Base-by-base conservation (phyloP, 2,329 filamentous ascomycete species). In the Aspergillus sp. region DNA sequence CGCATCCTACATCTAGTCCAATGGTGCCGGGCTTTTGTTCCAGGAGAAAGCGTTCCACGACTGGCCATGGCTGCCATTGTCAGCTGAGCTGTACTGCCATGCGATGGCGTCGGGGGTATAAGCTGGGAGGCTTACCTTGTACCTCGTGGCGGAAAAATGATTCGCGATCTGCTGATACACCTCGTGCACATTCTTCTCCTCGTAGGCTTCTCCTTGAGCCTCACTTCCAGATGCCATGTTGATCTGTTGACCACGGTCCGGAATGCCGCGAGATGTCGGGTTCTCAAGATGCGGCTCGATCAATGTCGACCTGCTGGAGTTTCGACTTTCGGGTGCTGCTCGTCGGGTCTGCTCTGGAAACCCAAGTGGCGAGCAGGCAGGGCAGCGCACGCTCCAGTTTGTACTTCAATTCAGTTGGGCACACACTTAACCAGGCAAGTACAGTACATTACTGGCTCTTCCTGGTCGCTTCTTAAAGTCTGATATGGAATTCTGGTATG, bases 1-100 rank as follows among this genome's bases (percentile, higher is more conserved):
- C 95, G 79, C 95, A 98, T 63, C 95, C 95, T 60, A 98, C 84
- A 77, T 99, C 95, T 34, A 97, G 83, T 9, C 95, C 95, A 59
- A 98, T 79, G 54, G 91, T 85, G 28, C 93, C 94, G 13, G 87
- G 79, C 0, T 83, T 74, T 52, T 91, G 85, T 34, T 81, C 80
- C 54, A 82, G 80, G 41, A 98, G 85, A 75, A 97, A 98, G 41
- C 82, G 82, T 65, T 93, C 87, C 59, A 98, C 91, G 69, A 96
- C 89, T 23, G 95, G 95, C 95, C 95, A 99, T 64, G 95, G 93
- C 87, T 89, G 64, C 34, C 38, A 56, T 19, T 46, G 25, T 58
- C 56, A 58, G 23, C 22, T 11, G 57, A 34, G 11, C 45, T 38
- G 7, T n/a, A 28, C 15, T 13, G 54, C n/a, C 23, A 23, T 41